Evolutionary conservation across 228 moss, liverwort and hornwort genomes (phyloP), one percentile per base, ranked within the genome.

Genomic region (Sphagnum fallax): DNA sequence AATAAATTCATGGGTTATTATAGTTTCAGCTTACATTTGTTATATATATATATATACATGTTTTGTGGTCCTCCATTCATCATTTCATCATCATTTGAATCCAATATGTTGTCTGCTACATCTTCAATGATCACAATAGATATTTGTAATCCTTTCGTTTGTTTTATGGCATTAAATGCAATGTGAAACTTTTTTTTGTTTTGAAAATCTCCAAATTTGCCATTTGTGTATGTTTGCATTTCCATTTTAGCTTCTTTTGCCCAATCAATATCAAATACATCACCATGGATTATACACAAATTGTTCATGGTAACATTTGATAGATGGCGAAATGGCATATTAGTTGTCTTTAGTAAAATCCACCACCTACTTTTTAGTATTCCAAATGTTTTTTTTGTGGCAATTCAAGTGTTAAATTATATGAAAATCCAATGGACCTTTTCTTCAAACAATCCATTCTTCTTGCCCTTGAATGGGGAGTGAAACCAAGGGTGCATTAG

Each of bases 221-320:
- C 18, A 6, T 18, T 6, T 64, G 49, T 0, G 5, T 18, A 10
- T 64, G 61, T 5, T 64, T 64, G 32, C 18, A 64, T 47, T 18
- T 16, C 16, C 15, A 18, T 64, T 64, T 64, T 6, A 5, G 0
- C 6, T 6, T 64, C 18, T 47, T 64, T 47, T 14, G 64, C 64
- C 64, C 64, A 64, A 18, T 64, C 18, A 1, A 64, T 64, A 12
- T 64, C 12, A 64, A 64, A 64, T 14, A 12, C 16, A 77, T 77
- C 75, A 11, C 67, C 57, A 0, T 75, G 67, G 12, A 67, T 55
- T 6, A 75, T 65, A 32, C 75, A 79, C 47, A 79, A 32, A 49
- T 79, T 79, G 12, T 64, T 18, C 18, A 18, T 18, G 18, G 18
- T 18, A 18, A 18, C 18, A 18, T 18, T 18, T 18, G 18, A 18